Base-by-base conservation (phyloP, 768 basidiomycete species). In the Lentinula guzmanii region DNA sequence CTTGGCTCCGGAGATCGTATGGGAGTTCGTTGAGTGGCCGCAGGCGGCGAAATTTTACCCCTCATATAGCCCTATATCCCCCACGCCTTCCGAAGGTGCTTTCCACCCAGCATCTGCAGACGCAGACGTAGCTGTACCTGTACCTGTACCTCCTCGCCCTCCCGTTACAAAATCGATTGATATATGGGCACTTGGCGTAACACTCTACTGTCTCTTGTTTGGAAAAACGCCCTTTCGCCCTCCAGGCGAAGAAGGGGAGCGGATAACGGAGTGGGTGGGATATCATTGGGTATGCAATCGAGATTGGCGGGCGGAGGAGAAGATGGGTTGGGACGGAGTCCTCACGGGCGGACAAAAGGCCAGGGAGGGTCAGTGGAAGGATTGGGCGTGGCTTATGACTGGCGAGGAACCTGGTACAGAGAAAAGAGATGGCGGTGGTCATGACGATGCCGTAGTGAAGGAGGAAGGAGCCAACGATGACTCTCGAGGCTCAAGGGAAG, bases 131-230 rank as follows among this genome's bases (percentile, higher is more conserved):
- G 3, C n/a, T 2, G 31, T 16, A 2, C 28, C 51, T 7, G 31
- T 34, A 5, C 56, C 63, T 55, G 70, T 63, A 57, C 76, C 68
- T 61, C 70, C 61, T 56, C 75, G 76, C 24, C 85, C 81, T 5
- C 80, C 83, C 3, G 89, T 97, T 56, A 93, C 93, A 43, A 93
- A 95, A 71, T 87, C 93, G 3, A 96, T 98, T 70, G 97, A 99
- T 69, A 85, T 99, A 37, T 99, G 97, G 97, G 96, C 97, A 0
- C 82, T 99, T 2, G 97, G 97, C 24, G 90, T 98, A 34, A 99
- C 97, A 2, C 78, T 98, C 4, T 98, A 93, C 74, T 96, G 95
- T 70, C 83, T 98, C 51, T 81, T 98, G 1, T 98, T 96, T 65
- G 97, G 94, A 9, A 78, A 76, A 60, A 84, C 89, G 1, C 96